Evolutionary conservation across 139 green algal species (phyloP), one percentile per base, ranked within the genome.

Genomic region (Chlorella ohadii): DNA sequence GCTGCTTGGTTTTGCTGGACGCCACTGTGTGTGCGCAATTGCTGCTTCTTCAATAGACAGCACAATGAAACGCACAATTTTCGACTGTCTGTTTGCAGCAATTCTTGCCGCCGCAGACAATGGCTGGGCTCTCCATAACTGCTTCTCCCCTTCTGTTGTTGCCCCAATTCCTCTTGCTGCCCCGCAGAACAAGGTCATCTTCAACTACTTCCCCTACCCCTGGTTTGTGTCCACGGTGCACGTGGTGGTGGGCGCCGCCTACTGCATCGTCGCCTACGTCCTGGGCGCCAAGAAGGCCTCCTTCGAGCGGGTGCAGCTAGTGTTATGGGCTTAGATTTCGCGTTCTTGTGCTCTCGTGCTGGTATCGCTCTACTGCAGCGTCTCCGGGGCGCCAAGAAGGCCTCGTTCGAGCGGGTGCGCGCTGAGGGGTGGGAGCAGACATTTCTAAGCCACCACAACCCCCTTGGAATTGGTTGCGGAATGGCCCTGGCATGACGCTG

Each of bases 141-240:
- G n/a, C n/a, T n/a, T n/a, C n/a, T n/a, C n/a, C n/a, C n/a, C n/a
- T n/a, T n/a, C n/a, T n/a, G n/a, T n/a, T n/a, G n/a, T n/a, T 20
- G 6, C 23, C 20, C 31, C 47, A 34, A 6, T 6, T 33, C 74
- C n/a, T 1, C 23, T 13, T n/a, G n/a, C n/a, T n/a, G n/a, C n/a
- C n/a, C n/a, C 17, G 76, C 76, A 96, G 34, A 99, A 99, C 97
- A 99, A 99, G 94, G 92, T 91, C 47, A 97, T 99, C 83, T 99
- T 98, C 95, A 98, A 98, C 88, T 99, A 98, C 91, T 99, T 99
- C 89, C 96, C 97, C 74, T 99, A 94, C 91, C 97, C 97, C 64
- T 99, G 94, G 95, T 90, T 89, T 84, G 86, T 98, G 41, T 98
- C 94, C 28, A 96, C 94, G 9, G 87, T 98, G 13, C 96, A 98